Evolutionary conservation across 176 grass and related monocot genomes (phyloP).

Genomic region (sorghum (Sorghum bicolor)): DNA sequence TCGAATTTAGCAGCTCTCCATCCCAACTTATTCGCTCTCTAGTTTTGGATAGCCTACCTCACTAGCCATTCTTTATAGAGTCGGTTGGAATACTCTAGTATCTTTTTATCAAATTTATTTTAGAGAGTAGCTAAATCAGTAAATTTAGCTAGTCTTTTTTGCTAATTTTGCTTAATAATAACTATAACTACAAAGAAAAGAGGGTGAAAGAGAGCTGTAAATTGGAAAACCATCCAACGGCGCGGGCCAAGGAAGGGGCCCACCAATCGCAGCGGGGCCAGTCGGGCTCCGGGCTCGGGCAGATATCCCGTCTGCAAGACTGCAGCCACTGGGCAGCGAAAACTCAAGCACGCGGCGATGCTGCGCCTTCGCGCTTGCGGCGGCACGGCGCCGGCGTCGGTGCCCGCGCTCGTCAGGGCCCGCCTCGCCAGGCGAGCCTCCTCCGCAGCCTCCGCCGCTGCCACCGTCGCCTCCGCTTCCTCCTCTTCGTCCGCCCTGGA

Average conservation of each 20-base stretch:
- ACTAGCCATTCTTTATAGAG: too few relatives aligned
- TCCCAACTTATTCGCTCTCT: too few relatives aligned
- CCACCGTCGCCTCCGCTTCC: background rate
- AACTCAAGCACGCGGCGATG: slow-evolving; percentile 8
- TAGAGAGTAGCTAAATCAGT: too few relatives aligned
- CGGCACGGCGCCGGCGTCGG: slow-evolving; percentile 22
- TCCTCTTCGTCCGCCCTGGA: slow-evolving; percentile 41
- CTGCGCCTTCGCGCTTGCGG: slow-evolving; percentile 49
- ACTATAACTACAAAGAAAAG: too few relatives aligned
- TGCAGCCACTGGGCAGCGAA: background rate
- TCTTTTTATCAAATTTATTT: too few relatives aligned
- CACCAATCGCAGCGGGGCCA: background rate
- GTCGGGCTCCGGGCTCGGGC: background rate
- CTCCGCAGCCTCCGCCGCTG: slow-evolving; percentile 20
- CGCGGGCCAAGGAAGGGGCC: background rate
- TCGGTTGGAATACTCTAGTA: too few relatives aligned
- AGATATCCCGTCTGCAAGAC: background rate
- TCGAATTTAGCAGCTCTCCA: too few relatives aligned
- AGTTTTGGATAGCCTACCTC: too few relatives aligned
- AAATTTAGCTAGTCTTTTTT: too few relatives aligned
- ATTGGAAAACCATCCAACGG: background rate
- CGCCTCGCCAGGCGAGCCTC: slow-evolving; percentile 43
- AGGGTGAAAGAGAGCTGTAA: background rate
- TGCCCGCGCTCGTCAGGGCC: slow-evolving; percentile 43
- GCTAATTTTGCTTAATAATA: too few relatives aligned